Percentiles rank a stretch among this genome's conserved stretches.
These are phyloP conservation scores for Paralagenidium karlingii DNA, from an alignment of 352 stramenopile genomes.

Conservation along the genomic window DNA sequence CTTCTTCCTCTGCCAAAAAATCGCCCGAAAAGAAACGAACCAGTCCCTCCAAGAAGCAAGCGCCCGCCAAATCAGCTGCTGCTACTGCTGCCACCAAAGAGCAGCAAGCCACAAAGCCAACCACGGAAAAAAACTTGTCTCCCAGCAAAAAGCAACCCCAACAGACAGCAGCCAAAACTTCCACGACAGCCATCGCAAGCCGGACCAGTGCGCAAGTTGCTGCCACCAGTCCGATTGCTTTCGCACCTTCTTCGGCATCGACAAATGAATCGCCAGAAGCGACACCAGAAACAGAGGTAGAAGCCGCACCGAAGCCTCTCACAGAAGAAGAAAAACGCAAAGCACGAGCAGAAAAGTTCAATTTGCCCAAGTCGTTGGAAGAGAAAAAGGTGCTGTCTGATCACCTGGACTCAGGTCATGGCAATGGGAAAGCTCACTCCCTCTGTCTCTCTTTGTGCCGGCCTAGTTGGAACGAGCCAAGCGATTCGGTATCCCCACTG, in stretches of 20 bases:
- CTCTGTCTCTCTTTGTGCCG: no score
- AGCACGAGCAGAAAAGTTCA: slow-evolving; percentile 66
- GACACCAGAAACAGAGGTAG: slow-evolving; percentile 3
- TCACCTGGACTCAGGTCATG: no score
- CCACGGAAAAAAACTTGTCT: neutral
- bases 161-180: slow-evolving; percentile 3
- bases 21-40: slow-evolving; percentile 8
- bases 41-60: slow-evolving; percentile 10
- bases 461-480: slow-evolving; percentile 66
- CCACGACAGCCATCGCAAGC: neutral
- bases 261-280: slow-evolving; percentile 1
- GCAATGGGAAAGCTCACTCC: no score
- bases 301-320: slow-evolving; percentile 10
- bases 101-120: slow-evolving; percentile 4
- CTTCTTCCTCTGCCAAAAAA: slow-evolving; percentile 2
- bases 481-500: no score
- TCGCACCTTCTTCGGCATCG: slow-evolving; percentile 4
- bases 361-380: slow-evolving; percentile 50
- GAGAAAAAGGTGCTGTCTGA: slow-evolving; percentile 57
- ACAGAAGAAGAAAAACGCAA: slow-evolving; percentile 74
- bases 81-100: slow-evolving; percentile 11
- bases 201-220: slow-evolving; percentile 1
- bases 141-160: slow-evolving; percentile 4
- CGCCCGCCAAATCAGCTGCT: neutral
- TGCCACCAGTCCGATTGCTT: neutral